These are phyloP conservation scores for Boletus sp. DNA, from an alignment of 768 basidiomycete genomes.

Conservation along the genomic window DNA sequence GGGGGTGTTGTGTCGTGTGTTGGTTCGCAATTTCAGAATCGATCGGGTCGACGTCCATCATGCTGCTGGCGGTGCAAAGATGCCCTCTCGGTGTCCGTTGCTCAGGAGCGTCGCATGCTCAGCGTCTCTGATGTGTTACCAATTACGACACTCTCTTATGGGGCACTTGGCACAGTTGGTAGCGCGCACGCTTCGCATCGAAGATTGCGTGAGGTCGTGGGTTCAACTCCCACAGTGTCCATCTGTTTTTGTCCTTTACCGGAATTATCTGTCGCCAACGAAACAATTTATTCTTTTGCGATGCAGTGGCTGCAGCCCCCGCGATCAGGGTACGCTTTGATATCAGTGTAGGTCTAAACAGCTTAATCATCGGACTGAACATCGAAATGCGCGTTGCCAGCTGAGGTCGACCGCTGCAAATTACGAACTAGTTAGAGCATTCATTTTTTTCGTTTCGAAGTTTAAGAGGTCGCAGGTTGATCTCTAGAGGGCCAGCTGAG, in stretches of 20 bases:
- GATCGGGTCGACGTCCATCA: slow-evolving; percentile 31
- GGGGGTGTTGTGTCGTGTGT: slow-evolving; percentile 3
- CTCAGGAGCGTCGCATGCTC: neutral
- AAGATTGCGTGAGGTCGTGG: slow-evolving; percentile 32
- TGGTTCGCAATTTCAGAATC: slow-evolving; percentile 24
- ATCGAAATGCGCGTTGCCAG: neutral
- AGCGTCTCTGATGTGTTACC: fast-evolving
- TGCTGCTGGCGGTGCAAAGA: neutral
- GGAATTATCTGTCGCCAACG: neutral
- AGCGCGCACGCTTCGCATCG: slow-evolving; percentile 32
- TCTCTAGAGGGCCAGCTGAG: neutral
- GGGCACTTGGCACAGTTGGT: slow-evolving; percentile 35
- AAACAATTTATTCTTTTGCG: neutral
- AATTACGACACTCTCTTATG: fast-evolving
- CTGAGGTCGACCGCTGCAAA: neutral
- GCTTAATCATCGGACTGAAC: neutral
- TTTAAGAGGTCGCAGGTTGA: neutral
- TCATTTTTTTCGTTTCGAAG: neutral
- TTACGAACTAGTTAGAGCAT: neutral
- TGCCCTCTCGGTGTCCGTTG: neutral
- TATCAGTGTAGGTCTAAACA: neutral
- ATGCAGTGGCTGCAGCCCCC: neutral
- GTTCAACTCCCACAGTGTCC: slow-evolving; percentile 35
- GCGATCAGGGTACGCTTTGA: neutral
- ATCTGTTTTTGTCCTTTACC: slow-evolving; percentile 4